Evolutionary conservation across 2,329 filamentous ascomycete species (phyloP).

Genomic region (Biscogniauxia sp.): DNA sequence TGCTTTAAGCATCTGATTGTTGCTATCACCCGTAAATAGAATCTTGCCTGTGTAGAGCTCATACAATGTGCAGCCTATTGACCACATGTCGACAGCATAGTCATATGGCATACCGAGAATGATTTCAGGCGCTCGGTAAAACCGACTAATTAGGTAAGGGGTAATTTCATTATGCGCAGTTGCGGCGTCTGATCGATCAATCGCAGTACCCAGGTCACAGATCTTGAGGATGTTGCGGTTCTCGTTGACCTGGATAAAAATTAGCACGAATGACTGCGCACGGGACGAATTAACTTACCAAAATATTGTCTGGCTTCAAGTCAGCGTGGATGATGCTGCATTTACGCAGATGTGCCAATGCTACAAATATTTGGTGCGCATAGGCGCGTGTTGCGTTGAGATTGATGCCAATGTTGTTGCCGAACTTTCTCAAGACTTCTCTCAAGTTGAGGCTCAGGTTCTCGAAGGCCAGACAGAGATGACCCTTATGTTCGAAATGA

Average conservation of each 20-base stretch:
- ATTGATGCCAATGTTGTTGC: constrained; percentile 90
- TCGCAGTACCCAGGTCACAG: constrained; percentile 95
- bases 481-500: constrained; percentile 89
- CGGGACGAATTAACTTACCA: constrained; percentile 50
- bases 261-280: constrained; percentile 20
- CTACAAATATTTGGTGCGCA: constrained; percentile 90
- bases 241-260: constrained; percentile 63
- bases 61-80: constrained; percentile 93
- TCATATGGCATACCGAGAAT: constrained; percentile 96
- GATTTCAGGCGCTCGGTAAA: constrained; percentile 95
- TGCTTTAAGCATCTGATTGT: constrained; percentile 96
- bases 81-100: constrained; percentile 95
- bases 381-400: constrained; percentile 83
- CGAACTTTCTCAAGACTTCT: constrained; percentile 93
- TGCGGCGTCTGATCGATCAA: constrained; percentile 75
- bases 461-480: constrained; percentile 96
- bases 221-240: constrained; percentile 84
- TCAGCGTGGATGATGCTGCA: constrained; percentile 95
- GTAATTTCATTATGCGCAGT: constrained; percentile 79
- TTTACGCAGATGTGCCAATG: constrained; percentile 81
- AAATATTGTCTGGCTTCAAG: constrained; percentile 95
- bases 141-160: constrained; percentile 92
- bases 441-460: constrained; percentile 90
- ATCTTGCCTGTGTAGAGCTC: constrained; percentile 98
- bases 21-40: constrained; percentile 88